phyloP scores from a whole-genome alignment of 805 yeast genomes.

The Komagataella mondaviorum region DNA sequence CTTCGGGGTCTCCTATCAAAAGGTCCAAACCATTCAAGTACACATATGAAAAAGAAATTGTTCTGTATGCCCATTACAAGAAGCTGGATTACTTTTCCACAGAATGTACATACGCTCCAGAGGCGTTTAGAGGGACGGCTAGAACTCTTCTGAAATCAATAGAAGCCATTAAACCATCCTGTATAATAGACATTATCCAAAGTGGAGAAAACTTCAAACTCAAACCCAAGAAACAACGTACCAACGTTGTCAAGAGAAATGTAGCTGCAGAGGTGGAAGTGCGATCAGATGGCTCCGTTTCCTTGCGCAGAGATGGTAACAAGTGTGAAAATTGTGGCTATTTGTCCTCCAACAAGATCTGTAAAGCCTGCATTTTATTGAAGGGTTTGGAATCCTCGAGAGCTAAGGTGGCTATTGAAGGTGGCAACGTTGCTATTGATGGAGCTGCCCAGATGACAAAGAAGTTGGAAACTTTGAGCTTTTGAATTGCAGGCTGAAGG shows the following conservation, averaged over 20 bases:
- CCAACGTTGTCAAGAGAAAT: conserved; percentile 15
- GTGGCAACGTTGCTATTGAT: conserved; percentile 28
- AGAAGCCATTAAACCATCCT: conserved; percentile 82
- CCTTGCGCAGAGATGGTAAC: conserved; percentile 44
- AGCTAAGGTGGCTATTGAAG: conserved; percentile 49
- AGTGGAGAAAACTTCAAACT: conserved; percentile 82
- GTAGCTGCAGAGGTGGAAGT: conserved; percentile 31
- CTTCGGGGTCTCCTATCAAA: conserved; percentile 78
- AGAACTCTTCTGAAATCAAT: conserved; percentile 81
- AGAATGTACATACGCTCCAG: conserved; percentile 97
- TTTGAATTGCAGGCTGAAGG: conserved; percentile 21
- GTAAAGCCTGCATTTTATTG: conserved; percentile 85
- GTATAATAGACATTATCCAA: conserved; percentile 87
- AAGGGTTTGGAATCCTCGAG: conserved; percentile 73
- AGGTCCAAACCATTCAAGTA: conserved; percentile 94
- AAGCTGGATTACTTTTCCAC: conserved; percentile 92
- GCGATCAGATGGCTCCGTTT: conserved; percentile 49
- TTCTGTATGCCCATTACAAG: conserved; percentile 91
- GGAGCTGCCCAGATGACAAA: conserved; percentile 55
- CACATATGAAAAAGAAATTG: conserved; percentile 94
- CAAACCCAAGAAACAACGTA: conserved; percentile 38
- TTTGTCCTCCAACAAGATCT: conserved; percentile 71
- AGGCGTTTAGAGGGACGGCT: conserved; percentile 96
- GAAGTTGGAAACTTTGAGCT: conserved; percentile 49
- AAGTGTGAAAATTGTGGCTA: conserved; percentile 87